phyloP scores from a whole-genome alignment of 2,329 filamentous ascomycete species.

The Hypomyces rosellus region DNA sequence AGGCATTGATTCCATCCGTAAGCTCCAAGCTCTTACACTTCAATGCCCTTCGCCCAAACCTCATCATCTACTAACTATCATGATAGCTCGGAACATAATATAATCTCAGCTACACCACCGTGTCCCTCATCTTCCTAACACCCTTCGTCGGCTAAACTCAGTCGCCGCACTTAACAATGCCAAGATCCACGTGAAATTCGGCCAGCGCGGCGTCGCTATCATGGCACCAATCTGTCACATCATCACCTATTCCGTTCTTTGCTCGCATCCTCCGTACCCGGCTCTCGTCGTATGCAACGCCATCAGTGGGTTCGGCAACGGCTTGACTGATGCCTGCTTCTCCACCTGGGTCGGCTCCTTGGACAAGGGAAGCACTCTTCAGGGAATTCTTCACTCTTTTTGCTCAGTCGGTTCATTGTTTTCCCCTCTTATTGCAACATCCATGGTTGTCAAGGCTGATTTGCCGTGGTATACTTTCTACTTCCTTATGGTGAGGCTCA shows the following conservation, averaged over 20 bases:
- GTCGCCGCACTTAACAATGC: slow-evolving; percentile 56
- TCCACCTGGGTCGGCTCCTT: slow-evolving; percentile 54
- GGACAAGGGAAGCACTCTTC: slow-evolving; percentile 60
- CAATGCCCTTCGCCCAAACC: no score
- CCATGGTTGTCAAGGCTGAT: slow-evolving; percentile 54
- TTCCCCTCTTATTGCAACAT: slow-evolving; percentile 59
- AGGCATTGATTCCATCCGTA: slow-evolving; percentile 33
- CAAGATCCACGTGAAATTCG: slow-evolving; percentile 50
- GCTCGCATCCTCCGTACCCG: slow-evolving; percentile 58
- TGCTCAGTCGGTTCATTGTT: slow-evolving; percentile 61
- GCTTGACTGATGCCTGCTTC: slow-evolving; percentile 49
- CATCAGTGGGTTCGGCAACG: slow-evolving; percentile 61
- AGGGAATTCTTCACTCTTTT: slow-evolving; percentile 59
- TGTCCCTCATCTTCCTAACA: slow-evolving; percentile 58
- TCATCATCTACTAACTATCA: no score
- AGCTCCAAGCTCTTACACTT: slow-evolving; percentile 4
- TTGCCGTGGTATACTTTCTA: slow-evolving; percentile 64
- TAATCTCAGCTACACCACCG: slow-evolving; percentile 49
- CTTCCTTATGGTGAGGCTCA: slow-evolving; percentile 57
- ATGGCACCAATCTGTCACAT: slow-evolving; percentile 56
- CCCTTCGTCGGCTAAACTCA: slow-evolving; percentile 59
- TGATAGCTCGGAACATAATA: slow-evolving; percentile 55
- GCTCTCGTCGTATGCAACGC: slow-evolving; percentile 57
- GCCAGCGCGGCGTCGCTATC: slow-evolving; percentile 61
- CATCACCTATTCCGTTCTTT: slow-evolving; percentile 53